These are phyloP conservation scores for Fusarium sp. DNA, from an alignment of 2,329 filamentous ascomycete species.

Conservation along the genomic window DNA sequence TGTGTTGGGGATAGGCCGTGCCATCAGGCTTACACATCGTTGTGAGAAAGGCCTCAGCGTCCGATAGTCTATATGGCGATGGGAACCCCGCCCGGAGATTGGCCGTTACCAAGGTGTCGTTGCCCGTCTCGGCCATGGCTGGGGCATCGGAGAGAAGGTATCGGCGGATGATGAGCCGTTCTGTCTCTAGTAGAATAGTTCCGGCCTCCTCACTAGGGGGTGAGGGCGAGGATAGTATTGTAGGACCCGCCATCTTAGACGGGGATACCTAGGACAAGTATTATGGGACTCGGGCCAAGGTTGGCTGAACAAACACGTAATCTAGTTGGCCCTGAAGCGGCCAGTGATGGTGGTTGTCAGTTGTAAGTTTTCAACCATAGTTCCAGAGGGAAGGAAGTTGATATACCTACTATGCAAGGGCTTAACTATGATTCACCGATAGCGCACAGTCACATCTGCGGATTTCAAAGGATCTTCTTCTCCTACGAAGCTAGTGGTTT, in stretches of 20 bases:
- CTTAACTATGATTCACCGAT: background rate
- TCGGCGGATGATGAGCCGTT: conserved; percentile 53
- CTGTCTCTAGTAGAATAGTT: conserved; percentile 45
- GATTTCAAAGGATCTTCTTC: conserved; percentile 22
- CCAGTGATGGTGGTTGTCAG: background rate
- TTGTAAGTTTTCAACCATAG: background rate
- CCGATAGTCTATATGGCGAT: conserved; percentile 53
- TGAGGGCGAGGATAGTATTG: conserved; percentile 34
- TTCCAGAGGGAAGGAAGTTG: background rate
- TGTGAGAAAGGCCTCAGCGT: conserved; percentile 51
- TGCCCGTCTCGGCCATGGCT: conserved; percentile 46
- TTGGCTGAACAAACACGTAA: background rate
- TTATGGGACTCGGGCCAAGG: background rate
- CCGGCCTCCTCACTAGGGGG: conserved; percentile 43
- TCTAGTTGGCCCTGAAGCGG: background rate
- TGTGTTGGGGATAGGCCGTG: conserved; percentile 43
- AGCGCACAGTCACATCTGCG: background rate
- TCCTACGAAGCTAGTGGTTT: conserved; percentile 8
- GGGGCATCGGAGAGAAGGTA: conserved; percentile 51
- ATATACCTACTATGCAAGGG: background rate
- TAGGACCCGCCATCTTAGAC: conserved; percentile 26
- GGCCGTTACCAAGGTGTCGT: conserved; percentile 50
- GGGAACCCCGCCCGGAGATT: conserved; percentile 57
- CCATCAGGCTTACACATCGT: conserved; percentile 26
- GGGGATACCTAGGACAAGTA: background rate